Evolutionary conservation across 148 eudicot genomes (phyloP), one percentile per base, ranked within the genome.

Genomic region (Polygonum maritimum): DNA sequence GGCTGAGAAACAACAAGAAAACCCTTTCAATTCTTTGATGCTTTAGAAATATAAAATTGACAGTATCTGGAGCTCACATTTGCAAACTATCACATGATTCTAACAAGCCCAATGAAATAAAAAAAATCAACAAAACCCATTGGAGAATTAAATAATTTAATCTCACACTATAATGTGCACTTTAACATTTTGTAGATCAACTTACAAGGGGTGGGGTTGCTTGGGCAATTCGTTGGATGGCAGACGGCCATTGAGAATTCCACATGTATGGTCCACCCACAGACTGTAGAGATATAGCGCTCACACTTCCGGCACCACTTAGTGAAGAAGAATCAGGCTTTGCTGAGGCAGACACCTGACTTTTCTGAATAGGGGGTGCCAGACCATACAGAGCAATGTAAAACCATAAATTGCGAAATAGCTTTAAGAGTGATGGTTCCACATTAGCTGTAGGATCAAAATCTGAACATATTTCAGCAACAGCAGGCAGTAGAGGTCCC

Each of bases 141-240:
- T 41, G 51, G 49, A 13, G 51, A 71, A 39, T 18, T 18, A 40
- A 22, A 71, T 7, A 41, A 2, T 16, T 45, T 40, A 51, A 41
- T 41, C 15, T 38, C 5, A 71, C 36, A 44, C 35, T 71, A 44
- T 8, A 71, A 48, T 41, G 2, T 71, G 51, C 52, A 71, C 52
- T 19, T 48, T 7, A 65, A 65, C 19, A 65, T 39, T 38, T 45
- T 48, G 26, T 7, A 77, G 10, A 82, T 79, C 49, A 80, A 88
- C 99, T 89, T 86, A 96, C 99, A 76, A 96, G 98, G 60, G 99
- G 98, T 40, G 99, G 99, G 76, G 99, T 96, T 75, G 98, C 99
- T 81, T 92, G 99, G 57, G 99, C 90, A 75, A 88, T 96, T 73
- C 86, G 88, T 71, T 92, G 98, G 52, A 96, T 92, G 82, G 99